Evolutionary conservation across 163 green algal genomes (phyloP).

Genomic region (Prototheca wickerhamii): DNA sequence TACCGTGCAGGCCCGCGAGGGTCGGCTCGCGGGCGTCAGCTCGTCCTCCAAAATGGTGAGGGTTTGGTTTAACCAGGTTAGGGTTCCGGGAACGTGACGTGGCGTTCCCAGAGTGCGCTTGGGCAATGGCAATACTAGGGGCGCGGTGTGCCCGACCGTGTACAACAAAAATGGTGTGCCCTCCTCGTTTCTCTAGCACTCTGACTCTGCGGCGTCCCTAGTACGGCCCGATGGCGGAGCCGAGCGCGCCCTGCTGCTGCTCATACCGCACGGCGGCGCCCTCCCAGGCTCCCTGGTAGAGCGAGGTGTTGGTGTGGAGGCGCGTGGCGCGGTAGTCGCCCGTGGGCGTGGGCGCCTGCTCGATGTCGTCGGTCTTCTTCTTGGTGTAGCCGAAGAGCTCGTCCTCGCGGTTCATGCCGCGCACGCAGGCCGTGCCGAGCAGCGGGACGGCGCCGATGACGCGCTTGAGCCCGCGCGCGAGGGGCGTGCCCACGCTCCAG

Average conservation of each 20-base stretch:
- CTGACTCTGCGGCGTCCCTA: no score
- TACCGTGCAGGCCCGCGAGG: no score
- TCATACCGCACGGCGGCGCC: slow-evolving; percentile 14
- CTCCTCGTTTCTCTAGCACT: not conserved
- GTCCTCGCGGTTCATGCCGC: not conserved
- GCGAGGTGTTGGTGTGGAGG: slow-evolving; percentile 11
- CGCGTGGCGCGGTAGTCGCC: slow-evolving; percentile 4
- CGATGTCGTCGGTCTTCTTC: not conserved
- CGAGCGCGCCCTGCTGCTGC: slow-evolving; percentile 3
- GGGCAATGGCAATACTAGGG: no score
- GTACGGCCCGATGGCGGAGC: slow-evolving; percentile 13
- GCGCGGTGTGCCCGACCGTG: no score
- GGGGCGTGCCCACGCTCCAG: slow-evolving; percentile 10
- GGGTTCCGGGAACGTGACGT: no score
- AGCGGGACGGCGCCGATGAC: slow-evolving; percentile 5
- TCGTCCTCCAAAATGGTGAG: no score
- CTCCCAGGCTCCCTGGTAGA: slow-evolving; percentile 5
- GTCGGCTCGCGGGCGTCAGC: no score
- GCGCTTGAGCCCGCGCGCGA: slow-evolving; percentile 9
- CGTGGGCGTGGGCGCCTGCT: not conserved
- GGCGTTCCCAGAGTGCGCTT: no score
- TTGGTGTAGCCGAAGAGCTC: not conserved
- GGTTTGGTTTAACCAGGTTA: no score
- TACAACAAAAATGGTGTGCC: no score
- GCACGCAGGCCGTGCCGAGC: not conserved